A percentile compares a stretch with the other conserved stretches of the same genome.
Conservation (phyloP, 371 early-diverging fungal genomes). For the Rhizomucor miehei region DNA sequence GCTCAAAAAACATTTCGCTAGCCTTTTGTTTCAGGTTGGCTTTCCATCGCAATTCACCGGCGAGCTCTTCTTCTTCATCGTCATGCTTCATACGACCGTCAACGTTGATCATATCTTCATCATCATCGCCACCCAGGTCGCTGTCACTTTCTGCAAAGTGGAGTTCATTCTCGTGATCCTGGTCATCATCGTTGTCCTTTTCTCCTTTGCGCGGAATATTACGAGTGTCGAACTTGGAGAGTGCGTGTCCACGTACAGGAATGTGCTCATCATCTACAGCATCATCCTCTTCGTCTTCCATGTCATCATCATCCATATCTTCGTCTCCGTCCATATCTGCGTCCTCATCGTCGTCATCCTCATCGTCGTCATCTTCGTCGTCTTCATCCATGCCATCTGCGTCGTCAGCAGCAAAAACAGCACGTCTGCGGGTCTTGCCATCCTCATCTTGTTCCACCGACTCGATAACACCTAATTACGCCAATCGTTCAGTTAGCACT, state of each 20-base stretch:
- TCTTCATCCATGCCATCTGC: constrained; percentile 36
- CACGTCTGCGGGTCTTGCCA: constrained; percentile 60
- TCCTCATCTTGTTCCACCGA: constrained; percentile 38
- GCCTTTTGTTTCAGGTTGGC: constrained; percentile 70
- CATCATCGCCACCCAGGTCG: constrained; percentile 55
- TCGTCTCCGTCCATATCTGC: constrained; percentile 40
- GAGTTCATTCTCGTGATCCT: constrained; percentile 49
- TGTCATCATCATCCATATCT: constrained; percentile 14
- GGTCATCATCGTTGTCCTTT: constrained; percentile 37
- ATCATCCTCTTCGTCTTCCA: constrained; percentile 26
- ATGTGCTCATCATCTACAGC: constrained; percentile 34
- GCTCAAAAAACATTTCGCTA: constrained; percentile 53
- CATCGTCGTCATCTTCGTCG: constrained; percentile 42
- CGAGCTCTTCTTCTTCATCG: constrained; percentile 34
- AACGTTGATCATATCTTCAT: constrained; percentile 45
- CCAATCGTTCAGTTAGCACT: too few relatives aligned
- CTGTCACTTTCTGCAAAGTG: constrained; percentile 76
- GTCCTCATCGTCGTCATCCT: constrained; percentile 42
- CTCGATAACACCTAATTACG: constrained; percentile 25
- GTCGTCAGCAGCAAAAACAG: constrained; percentile 51
- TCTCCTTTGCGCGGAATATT: constrained; percentile 49
- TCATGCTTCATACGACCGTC: constrained; percentile 40
- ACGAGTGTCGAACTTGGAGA: constrained; percentile 46
- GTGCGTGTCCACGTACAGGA: constrained; percentile 43
- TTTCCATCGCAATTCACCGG: constrained; percentile 75